Percentiles rank a stretch among this genome's conserved stretches.
phyloP scores from a whole-genome alignment of 2,329 filamentous ascomycete species.

The Metarhizium album region DNA sequence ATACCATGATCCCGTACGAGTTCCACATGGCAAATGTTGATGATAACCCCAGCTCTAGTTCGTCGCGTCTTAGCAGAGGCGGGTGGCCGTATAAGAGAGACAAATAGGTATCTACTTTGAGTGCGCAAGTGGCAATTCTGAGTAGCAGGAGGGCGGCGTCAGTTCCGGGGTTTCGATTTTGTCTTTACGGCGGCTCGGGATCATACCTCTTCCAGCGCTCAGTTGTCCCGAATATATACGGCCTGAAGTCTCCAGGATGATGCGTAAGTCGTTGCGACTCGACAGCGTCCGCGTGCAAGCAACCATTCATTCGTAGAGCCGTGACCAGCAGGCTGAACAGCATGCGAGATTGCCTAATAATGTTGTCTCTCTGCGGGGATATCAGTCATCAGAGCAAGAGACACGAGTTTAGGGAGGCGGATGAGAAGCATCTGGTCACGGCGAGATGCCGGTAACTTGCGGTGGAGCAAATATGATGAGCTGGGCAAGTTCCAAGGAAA shows the following conservation, averaged over 20 bases:
- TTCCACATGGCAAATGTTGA: slow-evolving; percentile 27
- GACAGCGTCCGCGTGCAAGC: slow-evolving; percentile 24
- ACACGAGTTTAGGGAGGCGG: not conserved
- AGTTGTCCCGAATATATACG: slow-evolving; percentile 19
- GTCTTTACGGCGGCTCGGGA: not conserved
- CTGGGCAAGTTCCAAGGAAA: no score
- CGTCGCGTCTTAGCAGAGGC: slow-evolving; percentile 22
- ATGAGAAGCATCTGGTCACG: not conserved
- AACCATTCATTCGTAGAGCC: slow-evolving; percentile 23
- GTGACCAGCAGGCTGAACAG: slow-evolving; percentile 24
- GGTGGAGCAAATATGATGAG: no score
- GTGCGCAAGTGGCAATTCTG: slow-evolving; percentile 23
- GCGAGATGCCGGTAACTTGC: not conserved
- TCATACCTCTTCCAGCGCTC: slow-evolving; percentile 26
- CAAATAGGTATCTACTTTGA: slow-evolving; percentile 29
- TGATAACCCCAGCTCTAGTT: slow-evolving; percentile 25
- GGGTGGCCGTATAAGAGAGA: slow-evolving; percentile 22
- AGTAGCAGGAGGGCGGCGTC: not conserved
- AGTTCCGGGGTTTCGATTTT: not conserved
- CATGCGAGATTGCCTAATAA: slow-evolving; percentile 21
- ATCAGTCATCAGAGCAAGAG: slow-evolving; percentile 1
- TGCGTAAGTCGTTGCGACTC: slow-evolving; percentile 24
- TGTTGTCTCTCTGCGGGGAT: slow-evolving; percentile 16
- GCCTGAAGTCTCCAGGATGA: slow-evolving; percentile 26
- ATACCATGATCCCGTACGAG: slow-evolving; percentile 24